A percentile compares a stretch with the other conserved stretches of the same genome.
Conservation (phyloP, 129 eudicot species). For the Chrysanthemum lavandulifolium region DNA sequence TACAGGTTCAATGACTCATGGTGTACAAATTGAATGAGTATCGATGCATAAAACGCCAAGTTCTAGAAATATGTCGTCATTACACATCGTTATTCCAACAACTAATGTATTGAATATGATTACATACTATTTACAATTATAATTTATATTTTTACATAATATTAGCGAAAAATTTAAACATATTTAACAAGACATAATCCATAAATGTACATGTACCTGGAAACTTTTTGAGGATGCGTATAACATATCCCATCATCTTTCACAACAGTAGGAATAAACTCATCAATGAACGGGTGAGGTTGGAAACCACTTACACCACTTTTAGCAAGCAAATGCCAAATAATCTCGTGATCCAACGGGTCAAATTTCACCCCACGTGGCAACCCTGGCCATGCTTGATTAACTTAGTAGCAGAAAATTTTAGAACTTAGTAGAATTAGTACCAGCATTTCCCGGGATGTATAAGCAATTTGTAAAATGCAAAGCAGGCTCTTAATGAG, state of each 20-base stretch:
- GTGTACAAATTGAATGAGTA: no score
- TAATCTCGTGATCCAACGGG: slow-evolving; percentile 85
- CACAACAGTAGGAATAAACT: slow-evolving; percentile 79
- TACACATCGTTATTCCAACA: not conserved
- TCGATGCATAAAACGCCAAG: no score
- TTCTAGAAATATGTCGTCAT: no score
- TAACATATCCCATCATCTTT: slow-evolving; percentile 94
- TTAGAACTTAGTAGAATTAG: not conserved
- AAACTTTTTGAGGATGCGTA: slow-evolving; percentile 87
- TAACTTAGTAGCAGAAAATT: slow-evolving; percentile 43
- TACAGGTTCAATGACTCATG: no score
- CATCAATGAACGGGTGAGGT: slow-evolving; percentile 82
- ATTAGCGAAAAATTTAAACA: not conserved
- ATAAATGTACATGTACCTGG: slow-evolving; percentile 55
- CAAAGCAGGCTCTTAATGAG: not conserved
- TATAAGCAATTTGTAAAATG: not conserved
- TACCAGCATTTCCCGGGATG: not conserved
- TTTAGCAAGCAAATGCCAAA: slow-evolving; percentile 89
- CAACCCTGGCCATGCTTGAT: slow-evolving; percentile 91
- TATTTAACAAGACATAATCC: not conserved
- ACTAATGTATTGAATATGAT: not conserved
- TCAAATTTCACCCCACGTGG: slow-evolving; percentile 96
- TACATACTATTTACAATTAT: not conserved
- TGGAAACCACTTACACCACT: slow-evolving; percentile 43
- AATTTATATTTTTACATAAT: no score